Evolutionary conservation across 225 moss, liverwort and hornwort genomes (phyloP).

Genomic region (Polytrichum commune): DNA sequence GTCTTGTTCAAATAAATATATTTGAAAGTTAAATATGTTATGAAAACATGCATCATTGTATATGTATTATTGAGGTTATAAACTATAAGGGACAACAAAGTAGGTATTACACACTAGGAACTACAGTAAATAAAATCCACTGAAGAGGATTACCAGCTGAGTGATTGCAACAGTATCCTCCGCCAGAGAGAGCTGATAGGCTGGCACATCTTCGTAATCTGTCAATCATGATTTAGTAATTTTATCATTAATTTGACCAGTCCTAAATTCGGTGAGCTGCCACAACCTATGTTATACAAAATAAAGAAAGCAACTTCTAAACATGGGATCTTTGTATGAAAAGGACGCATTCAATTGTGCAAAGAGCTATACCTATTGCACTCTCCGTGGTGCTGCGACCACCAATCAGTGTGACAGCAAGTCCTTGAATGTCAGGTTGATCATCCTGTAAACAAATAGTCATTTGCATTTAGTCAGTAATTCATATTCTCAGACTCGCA

Average conservation of each 20-base stretch:
- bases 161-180: constrained; percentile 95
- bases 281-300: neutral
- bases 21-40: neutral
- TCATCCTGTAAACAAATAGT: constrained; percentile 64
- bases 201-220: constrained; percentile 99
- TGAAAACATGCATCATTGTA: neutral
- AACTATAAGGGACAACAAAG: neutral
- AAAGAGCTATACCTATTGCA: constrained; percentile 70
- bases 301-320: no score
- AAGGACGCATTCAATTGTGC: neutral
- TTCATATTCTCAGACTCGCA: neutral
- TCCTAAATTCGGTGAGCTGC: constrained; percentile 8
- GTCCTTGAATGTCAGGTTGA: constrained; percentile 97
- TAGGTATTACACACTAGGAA: neutral
- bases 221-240: constrained; percentile 8
- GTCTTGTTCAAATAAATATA: neutral
- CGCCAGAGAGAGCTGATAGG: constrained; percentile 92
- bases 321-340: no score
- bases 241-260: neutral
- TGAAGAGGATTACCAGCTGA: constrained; percentile 67
- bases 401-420: constrained; percentile 81
- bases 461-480: neutral
- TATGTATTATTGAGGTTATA: no score
- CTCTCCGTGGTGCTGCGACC: constrained; percentile 92
- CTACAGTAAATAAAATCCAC: constrained; percentile 2